These are phyloP conservation scores for Tricholoma terreum DNA, from an alignment of 768 basidiomycete genomes.

Conservation along the genomic window DNA sequence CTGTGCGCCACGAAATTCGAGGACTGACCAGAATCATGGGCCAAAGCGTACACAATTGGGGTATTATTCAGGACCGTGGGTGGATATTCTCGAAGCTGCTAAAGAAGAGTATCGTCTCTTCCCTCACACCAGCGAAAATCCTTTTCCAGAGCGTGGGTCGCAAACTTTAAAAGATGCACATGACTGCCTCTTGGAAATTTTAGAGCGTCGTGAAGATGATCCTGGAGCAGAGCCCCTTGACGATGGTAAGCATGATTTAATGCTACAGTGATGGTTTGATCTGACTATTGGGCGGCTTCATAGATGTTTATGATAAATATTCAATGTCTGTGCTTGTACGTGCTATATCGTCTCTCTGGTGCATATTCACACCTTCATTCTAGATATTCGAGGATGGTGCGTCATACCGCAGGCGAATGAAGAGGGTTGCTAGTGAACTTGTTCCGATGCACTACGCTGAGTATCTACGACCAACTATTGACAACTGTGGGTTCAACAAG, in stretches of 20 bases:
- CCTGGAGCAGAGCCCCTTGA: background rate
- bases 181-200: background rate
- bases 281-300: background rate
- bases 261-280: background rate
- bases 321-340: background rate
- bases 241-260: background rate
- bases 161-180: background rate
- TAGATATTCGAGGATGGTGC: background rate
- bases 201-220: background rate
- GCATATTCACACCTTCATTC: background rate
- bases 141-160: background rate
- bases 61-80: background rate
- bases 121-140: background rate
- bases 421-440: background rate
- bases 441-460: background rate
- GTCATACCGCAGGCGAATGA: background rate
- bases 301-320: background rate
- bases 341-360: background rate
- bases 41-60: background rate
- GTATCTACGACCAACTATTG: background rate
- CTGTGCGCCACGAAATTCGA: background rate
- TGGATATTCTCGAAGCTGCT: background rate
- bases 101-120: background rate
- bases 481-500: background rate
- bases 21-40: background rate